Percentiles rank a stretch among this genome's conserved stretches.
phyloP scores from a whole-genome alignment of 2,329 filamentous ascomycete genomes.

The Ascochyta viciae-villosae region DNA sequence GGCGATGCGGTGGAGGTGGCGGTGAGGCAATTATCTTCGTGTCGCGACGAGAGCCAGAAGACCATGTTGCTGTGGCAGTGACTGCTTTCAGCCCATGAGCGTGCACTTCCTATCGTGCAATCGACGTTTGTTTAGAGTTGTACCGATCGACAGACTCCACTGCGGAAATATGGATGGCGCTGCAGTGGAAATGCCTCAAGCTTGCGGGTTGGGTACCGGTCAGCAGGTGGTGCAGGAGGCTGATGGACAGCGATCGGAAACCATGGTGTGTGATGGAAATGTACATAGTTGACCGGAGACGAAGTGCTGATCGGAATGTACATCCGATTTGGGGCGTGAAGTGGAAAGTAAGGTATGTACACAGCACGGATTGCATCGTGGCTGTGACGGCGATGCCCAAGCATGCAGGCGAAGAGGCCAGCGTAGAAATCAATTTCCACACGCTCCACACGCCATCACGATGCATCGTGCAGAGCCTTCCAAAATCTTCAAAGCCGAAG shows the following conservation, averaged over 20 bases:
- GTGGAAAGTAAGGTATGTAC: not conserved
- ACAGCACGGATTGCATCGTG: conserved; percentile 1
- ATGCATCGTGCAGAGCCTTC: conserved; percentile 1
- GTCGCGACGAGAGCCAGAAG: conserved; percentile 5
- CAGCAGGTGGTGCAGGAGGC: not conserved
- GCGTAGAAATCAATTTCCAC: not conserved
- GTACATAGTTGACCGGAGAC: conserved; percentile 3
- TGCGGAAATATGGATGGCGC: conserved; percentile 3
- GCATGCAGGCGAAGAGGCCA: not conserved
- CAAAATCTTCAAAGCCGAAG: conserved; percentile 4
- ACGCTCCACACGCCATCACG: conserved; percentile 15
- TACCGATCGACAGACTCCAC: conserved; percentile 16
- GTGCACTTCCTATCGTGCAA: conserved; percentile 2
- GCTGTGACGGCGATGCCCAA: conserved; percentile 1
- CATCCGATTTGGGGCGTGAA: conserved; percentile 1
- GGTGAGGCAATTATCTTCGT: conserved; percentile 11
- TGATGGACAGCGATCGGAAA: not conserved
- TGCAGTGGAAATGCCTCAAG: conserved; percentile 9
- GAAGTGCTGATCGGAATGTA: not conserved
- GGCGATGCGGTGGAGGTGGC: conserved; percentile 8
- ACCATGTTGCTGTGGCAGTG: conserved; percentile 1
- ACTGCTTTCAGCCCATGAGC: conserved; percentile 10
- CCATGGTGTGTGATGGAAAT: not conserved
- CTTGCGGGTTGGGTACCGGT: not conserved
- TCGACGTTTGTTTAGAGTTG: conserved; percentile 22